phyloP scores from a whole-genome alignment of 208 protist genomes.

The Leishmania aethiopica region DNA sequence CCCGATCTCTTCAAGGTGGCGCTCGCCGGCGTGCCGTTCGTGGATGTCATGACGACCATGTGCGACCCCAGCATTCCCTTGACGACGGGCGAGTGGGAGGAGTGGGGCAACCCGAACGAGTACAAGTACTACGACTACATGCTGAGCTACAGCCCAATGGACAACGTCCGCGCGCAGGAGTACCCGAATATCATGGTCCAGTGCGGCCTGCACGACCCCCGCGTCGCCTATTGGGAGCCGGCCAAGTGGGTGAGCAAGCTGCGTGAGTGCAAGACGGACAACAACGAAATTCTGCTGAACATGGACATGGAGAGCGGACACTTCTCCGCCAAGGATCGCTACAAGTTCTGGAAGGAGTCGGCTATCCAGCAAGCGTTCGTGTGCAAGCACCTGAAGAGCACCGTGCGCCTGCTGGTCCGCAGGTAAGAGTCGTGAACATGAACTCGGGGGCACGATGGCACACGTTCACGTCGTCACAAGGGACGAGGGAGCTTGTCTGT shows the following conservation, averaged over 20 bases:
- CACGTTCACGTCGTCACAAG: neutral
- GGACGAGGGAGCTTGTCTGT: neutral
- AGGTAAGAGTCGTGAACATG: slow-evolving; percentile 28
- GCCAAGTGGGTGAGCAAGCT: slow-evolving; percentile 91
- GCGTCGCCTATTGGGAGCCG: slow-evolving; percentile 94
- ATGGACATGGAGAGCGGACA: slow-evolving; percentile 92
- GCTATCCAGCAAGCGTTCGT: slow-evolving; percentile 91
- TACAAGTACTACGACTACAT: slow-evolving; percentile 95
- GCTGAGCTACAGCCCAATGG: slow-evolving; percentile 93
- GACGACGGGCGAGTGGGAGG: slow-evolving; percentile 92
- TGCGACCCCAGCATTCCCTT: slow-evolving; percentile 91
- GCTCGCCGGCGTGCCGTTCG: slow-evolving; percentile 92
- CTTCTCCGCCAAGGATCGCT: slow-evolving; percentile 91
- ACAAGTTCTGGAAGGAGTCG: slow-evolving; percentile 88
- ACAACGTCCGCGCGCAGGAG: slow-evolving; percentile 88
- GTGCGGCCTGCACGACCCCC: slow-evolving; percentile 86
- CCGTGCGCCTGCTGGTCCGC: slow-evolving; percentile 49
- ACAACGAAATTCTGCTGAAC: slow-evolving; percentile 85
- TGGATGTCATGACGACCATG: slow-evolving; percentile 96
- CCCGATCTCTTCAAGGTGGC: slow-evolving; percentile 88
- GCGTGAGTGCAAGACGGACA: slow-evolving; percentile 78
- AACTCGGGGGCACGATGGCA: neutral
- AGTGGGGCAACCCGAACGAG: slow-evolving; percentile 96
- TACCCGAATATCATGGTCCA: slow-evolving; percentile 89
- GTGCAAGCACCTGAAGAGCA: slow-evolving; percentile 83